A percentile compares a stretch with the other conserved stretches of the same genome.
Conservation (phyloP, 2,329 filamentous ascomycete genomes). For the Trichophaea hybrida region DNA sequence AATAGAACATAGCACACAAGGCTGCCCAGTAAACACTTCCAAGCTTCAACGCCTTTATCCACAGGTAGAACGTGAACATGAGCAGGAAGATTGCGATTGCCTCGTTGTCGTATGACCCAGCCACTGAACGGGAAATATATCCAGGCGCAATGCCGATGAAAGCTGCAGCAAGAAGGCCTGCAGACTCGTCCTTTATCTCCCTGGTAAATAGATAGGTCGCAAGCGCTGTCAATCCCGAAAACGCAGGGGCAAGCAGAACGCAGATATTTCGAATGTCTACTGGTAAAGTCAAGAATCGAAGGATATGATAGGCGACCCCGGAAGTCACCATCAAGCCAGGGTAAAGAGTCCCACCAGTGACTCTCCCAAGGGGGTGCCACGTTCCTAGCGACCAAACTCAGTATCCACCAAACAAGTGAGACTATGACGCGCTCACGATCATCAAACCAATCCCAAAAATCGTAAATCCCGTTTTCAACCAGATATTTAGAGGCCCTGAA, state of each 20-base stretch:
- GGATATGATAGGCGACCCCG: slow-evolving; percentile 86
- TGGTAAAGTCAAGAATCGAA: slow-evolving; percentile 75
- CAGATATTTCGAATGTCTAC: slow-evolving; percentile 99
- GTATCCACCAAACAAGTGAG: slow-evolving; percentile 9
- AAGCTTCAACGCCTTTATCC: slow-evolving; percentile 96
- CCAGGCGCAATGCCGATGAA: slow-evolving; percentile 98
- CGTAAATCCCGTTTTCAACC: slow-evolving; percentile 91
- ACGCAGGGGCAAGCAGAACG: slow-evolving; percentile 85
- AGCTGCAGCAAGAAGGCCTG: slow-evolving; percentile 78
- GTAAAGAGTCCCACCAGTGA: slow-evolving; percentile 97
- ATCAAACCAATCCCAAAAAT: slow-evolving; percentile 99
- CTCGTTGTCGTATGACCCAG: slow-evolving; percentile 98
- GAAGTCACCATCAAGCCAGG: slow-evolving; percentile 98
- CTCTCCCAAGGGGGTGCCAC: slow-evolving; percentile 96
- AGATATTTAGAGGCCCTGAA: slow-evolving; percentile 97
- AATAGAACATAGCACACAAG: slow-evolving; percentile 88
- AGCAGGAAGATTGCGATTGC: slow-evolving; percentile 97
- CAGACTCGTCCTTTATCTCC: slow-evolving; percentile 92
- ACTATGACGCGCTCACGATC: slow-evolving; percentile 48
- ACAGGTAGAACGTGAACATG: slow-evolving; percentile 96
- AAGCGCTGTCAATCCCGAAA: slow-evolving; percentile 83
- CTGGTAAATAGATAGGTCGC: slow-evolving; percentile 90
- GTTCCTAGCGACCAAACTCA: slow-evolving; percentile 43
- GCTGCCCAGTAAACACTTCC: slow-evolving; percentile 96
- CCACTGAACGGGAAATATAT: slow-evolving; percentile 95